These are phyloP conservation scores for Blastobotrys aristatus DNA, from an alignment of 1,139 yeast genomes.

Conservation along the genomic window DNA sequence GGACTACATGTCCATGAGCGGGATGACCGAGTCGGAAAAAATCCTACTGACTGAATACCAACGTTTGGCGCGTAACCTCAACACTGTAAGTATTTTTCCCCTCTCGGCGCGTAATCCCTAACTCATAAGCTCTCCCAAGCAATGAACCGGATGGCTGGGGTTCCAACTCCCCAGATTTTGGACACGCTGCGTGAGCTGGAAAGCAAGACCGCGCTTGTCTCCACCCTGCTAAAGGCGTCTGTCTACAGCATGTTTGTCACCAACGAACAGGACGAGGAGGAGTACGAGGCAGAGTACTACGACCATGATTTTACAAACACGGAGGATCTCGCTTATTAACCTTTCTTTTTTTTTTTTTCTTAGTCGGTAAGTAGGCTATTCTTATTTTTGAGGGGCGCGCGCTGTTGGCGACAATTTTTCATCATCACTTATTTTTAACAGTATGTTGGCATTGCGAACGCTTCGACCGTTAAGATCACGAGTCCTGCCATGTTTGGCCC, in stretches of 20 bases:
- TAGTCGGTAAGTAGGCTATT: too few species aligned
- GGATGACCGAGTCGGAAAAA: slow-evolving; percentile 23
- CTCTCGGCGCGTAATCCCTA: too few species aligned
- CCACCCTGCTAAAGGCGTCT: slow-evolving; percentile 54
- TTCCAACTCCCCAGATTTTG: slow-evolving; percentile 39
- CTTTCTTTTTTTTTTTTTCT: neutral
- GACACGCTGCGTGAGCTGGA: slow-evolving; percentile 50
- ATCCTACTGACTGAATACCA: slow-evolving; percentile 32
- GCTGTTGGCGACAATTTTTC: too few species aligned
- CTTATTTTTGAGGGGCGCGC: too few species aligned
- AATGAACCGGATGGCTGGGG: slow-evolving; percentile 24
- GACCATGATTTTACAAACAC: slow-evolving; percentile 1
- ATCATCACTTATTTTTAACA: too few species aligned
- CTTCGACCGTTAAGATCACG: neutral
- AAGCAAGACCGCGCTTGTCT: slow-evolving; percentile 52
- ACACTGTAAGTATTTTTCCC: slow-evolving; percentile 28
- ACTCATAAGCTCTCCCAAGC: slow-evolving; percentile 24
- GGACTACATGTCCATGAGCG: slow-evolving; percentile 9
- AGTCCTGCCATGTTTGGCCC: neutral
- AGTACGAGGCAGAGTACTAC: neutral
- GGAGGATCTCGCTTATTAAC: slow-evolving; percentile 2
- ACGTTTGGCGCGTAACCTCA: slow-evolving; percentile 27
- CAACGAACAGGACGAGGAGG: slow-evolving; percentile 32
- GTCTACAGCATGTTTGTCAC: slow-evolving; percentile 49
- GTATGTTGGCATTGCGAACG: neutral